Percentiles rank a stretch among this genome's conserved stretches.
Conservation (phyloP, 345 rosid species). For the Camelina sativa region DNA sequence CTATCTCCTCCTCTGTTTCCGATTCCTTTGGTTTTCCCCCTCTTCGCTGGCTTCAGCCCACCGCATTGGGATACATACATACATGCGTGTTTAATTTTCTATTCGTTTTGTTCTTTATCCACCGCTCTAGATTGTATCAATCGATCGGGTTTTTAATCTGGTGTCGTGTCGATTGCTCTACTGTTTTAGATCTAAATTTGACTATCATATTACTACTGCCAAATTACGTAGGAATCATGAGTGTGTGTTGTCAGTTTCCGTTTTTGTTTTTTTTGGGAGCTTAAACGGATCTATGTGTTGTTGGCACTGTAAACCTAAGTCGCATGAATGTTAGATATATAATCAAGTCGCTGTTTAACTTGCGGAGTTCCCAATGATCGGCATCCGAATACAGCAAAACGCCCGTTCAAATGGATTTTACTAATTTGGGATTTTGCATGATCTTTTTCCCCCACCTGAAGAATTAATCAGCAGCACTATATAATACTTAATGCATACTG, state of each 20-base stretch:
- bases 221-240: background rate
- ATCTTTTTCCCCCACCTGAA: background rate
- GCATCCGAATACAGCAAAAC: background rate
- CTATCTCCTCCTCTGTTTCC: background rate
- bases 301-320: background rate
- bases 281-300: background rate
- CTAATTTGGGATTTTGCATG: background rate
- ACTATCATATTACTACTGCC: background rate
- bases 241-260: background rate
- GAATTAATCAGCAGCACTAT: background rate
- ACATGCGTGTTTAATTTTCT: background rate
- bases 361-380: constrained; percentile 24
- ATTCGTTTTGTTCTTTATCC: background rate
- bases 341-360: background rate
- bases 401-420: background rate
- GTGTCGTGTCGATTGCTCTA: background rate
- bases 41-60: constrained; percentile 8
- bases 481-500: too few species aligned
- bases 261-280: background rate
- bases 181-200: constrained; percentile 40
- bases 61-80: constrained; percentile 15
- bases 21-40: constrained; percentile 1
- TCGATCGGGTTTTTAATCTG: background rate
- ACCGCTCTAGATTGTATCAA: background rate
- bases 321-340: background rate